Base-by-base conservation (phyloP, 2,329 filamentous ascomycete species). In the Penicillium sp. region DNA sequence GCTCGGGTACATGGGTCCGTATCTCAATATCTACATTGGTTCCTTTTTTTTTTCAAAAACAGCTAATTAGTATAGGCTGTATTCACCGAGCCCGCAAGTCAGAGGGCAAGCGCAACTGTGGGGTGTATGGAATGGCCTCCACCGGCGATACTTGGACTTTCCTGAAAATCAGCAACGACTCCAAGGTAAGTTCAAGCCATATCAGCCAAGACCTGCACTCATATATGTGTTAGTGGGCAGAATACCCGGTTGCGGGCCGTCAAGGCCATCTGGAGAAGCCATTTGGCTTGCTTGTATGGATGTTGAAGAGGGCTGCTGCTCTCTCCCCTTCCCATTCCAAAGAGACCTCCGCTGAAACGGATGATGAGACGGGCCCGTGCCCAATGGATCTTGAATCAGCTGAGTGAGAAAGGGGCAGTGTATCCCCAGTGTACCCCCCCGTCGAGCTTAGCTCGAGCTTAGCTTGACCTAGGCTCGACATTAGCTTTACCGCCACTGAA, bases 101-200 rank as follows among this genome's bases (percentile, higher is more conserved):
- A 14, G 23, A 43, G 13, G 11, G 26, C 10, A 43, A 43, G 26
- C 40, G 40, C 26, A 43, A 43, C 40, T 43, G 40, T 27, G 40
- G 26, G 11, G 40, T 43, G 7, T 43, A 43, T 16, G 40, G 40
- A 43, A 30, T 43, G 23, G 26, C 40, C 26, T n/a, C 8, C 11
- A 43, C 40, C 10, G 23, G 40, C 23, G 2, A 30, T 7, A 26
- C 11, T 16, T 43, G 26, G 40, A 30, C 11, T 43, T 43, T 73
- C 27, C 27, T 29, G 27, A 29, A 29, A 29, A 29, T 29, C 27
- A 29, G 27, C 27, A 29, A 29, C 27, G 27, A 29, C 27, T 29
- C 27, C 27, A 29, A 29, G 27, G 27, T 29, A 29, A 29, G 27
- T 29, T 29, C 27, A 29, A 29, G 27, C 27, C 27, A 29, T 29